Base-by-base conservation (phyloP, 1,284 basidiomycete species). In the Dichomitus squalens region DNA sequence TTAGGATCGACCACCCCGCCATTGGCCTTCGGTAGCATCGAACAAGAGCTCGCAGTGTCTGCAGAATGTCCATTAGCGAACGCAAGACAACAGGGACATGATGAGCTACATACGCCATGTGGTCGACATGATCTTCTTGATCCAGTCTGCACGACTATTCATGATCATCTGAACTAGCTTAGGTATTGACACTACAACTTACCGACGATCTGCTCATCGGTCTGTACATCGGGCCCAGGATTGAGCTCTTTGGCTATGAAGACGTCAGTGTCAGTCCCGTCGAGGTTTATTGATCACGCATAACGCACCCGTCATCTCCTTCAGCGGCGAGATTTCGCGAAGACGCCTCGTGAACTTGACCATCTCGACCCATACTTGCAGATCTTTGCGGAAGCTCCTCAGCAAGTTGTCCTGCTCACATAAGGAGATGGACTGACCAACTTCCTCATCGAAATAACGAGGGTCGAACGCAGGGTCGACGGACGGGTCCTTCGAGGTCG, bases 311-410 rank as follows among this genome's bases (percentile, higher is more conserved):
- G 56, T 63, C 52, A 72, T 66, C 16, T 73, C 73, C 55, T 76
- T 78, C 65, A 82, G 75, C 0, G 81, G 81, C 41, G 75, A 72
- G 7, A 73, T 73, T 12, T 77, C 57, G 0, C 72, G 70, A 36
- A 85, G 69, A 43, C 70, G 73, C 18, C 80, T 68, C 4, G 74
- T 72, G 59, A 79, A 81, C 61, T 85, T 85, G 61, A 82, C 68
- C 21, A 75, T 74, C 63, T 85, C 80, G 21, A 83, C 69, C 50
- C 83, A 65, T 11, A 79, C 67, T 38, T 76, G 70, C 5, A 79
- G 63, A 64, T 81, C 79, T 68, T 29, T 33, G 14, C n/a, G 25
- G 14, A 3, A 7, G 1, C 2, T 39, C 3, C 29, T 25, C 7
- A 47, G 12, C 7, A 36, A 12, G n/a, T 21, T n/a, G 1, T 18